A percentile compares a stretch with the other conserved stretches of the same genome.
These are phyloP conservation scores for Discostella stelligera DNA, from an alignment of 352 stramenopile species.

Conservation along the genomic window DNA sequence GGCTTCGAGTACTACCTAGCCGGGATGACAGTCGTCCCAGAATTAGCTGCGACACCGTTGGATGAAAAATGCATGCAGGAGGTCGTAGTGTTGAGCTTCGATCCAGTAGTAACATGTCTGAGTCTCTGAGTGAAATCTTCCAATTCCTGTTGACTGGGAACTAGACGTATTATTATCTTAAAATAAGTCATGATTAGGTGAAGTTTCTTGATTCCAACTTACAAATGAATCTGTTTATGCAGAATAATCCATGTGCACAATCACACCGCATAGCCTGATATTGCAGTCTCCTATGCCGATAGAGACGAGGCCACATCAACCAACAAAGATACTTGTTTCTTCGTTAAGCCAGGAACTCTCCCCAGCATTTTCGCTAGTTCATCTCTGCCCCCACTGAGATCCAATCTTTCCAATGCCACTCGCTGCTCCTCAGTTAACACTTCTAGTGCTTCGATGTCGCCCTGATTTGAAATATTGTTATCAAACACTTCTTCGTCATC, in stretches of 20 bases:
- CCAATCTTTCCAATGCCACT: constrained; percentile 38
- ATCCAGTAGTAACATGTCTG: too few relatives aligned
- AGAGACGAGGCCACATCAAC: constrained; percentile 45
- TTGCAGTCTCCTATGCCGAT: background rate
- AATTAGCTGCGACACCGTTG: too few relatives aligned
- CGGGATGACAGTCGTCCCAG: too few relatives aligned
- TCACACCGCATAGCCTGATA: background rate
- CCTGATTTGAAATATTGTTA: constrained; percentile 5
- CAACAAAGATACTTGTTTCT: constrained; percentile 51
- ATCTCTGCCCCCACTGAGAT: constrained; percentile 37
- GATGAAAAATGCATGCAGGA: too few relatives aligned
- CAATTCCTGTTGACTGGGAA: too few relatives aligned
- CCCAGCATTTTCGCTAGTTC: constrained; percentile 42
- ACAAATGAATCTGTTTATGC: background rate
- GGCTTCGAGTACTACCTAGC: too few relatives aligned
- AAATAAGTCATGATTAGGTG: too few relatives aligned
- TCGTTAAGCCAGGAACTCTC: constrained; percentile 43
- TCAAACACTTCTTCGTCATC: constrained; percentile 32
- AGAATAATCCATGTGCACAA: background rate
- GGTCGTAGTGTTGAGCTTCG: too few relatives aligned
- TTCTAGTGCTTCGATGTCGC: constrained; percentile 30
- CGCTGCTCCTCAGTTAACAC: constrained; percentile 44
- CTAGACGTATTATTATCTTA: too few relatives aligned
- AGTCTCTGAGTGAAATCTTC: too few relatives aligned
- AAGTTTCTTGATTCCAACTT: too few relatives aligned